Percentiles rank a stretch among this genome's conserved stretches.
Evolutionary conservation across 108 stramenopile species (phyloP).

Genomic region (Fragilaria crotonensis): DNA sequence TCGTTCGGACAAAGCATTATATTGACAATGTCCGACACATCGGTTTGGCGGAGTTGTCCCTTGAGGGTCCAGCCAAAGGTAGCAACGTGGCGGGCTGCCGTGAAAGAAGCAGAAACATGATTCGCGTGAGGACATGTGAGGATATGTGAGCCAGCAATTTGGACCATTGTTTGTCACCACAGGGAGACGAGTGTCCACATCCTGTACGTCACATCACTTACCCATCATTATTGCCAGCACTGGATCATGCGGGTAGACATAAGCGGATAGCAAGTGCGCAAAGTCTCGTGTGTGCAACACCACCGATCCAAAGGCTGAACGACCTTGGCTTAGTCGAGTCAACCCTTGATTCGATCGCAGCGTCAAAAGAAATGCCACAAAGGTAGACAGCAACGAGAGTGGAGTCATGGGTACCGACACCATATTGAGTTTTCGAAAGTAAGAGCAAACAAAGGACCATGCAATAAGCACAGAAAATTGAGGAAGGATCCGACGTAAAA

Average conservation of each 20-base stretch:
- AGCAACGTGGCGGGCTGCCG: conserved; percentile 33
- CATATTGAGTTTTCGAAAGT: conserved; percentile 13
- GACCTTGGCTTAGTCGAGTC: conserved; percentile 33
- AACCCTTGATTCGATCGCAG: conserved; percentile 51
- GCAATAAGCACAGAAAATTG: conserved; percentile 18
- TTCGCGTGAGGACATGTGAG: too few relatives aligned
- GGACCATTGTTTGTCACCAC: not conserved
- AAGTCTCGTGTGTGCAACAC: conserved; percentile 43
- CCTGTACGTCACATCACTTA: not conserved
- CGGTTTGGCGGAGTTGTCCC: conserved; percentile 25
- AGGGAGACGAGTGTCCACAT: not conserved
- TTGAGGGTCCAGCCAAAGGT: conserved; percentile 56
- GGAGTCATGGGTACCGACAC: conserved; percentile 23
- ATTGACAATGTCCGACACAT: conserved; percentile 21
- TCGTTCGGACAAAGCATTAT: conserved; percentile 28
- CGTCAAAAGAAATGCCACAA: conserved; percentile 46
- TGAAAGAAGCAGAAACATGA: too few relatives aligned
- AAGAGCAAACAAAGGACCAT: conserved; percentile 19
- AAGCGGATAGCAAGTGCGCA: conserved; percentile 27
- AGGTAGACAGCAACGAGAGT: conserved; percentile 37
- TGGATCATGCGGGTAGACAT: conserved; percentile 27
- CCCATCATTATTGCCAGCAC: conserved; percentile 20
- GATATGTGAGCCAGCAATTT: too few relatives aligned
- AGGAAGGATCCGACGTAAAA: conserved; percentile 32
- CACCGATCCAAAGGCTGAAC: conserved; percentile 26